Evolutionary conservation across 2,329 filamentous ascomycete genomes (phyloP), one percentile per base, ranked within the genome.

Genomic region (Juglanconis sp.): DNA sequence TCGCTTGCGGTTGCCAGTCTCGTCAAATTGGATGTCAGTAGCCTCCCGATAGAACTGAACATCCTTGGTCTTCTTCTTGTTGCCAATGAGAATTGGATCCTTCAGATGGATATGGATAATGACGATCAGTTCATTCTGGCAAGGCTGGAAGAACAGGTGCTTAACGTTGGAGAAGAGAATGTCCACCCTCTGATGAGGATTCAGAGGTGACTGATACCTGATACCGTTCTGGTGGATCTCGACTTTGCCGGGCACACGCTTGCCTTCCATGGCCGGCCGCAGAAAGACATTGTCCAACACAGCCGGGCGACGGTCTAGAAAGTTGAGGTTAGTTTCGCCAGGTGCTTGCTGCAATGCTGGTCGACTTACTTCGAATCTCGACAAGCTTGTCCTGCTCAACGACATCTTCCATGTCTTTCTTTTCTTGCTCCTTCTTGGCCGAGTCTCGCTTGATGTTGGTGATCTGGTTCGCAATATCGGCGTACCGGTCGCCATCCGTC

Each of bases 141-240:
- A 98, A 34, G 96, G 95, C 74, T 99, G 95, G 81, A 99, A 99
- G 81, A 99, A 99, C 3, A 99, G 82, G 72, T 99, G 95, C 75
- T 96, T 96, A 73, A 99, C 91, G 77, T 99, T 99, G 78, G 91
- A 96, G 81, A 99, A 99, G 1, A 99, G 84, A 56, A 99, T 87
- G 69, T 99, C 95, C 53, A 99, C 91, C 68, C 89, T 86, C 67
- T 95, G 90, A 66, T 92, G 89, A 30, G 87, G 87, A 73, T 89
- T 87, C 65, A 96, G 79, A 56, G 90, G 86, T 56, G 91, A 90
- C 78, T 94, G 83, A 74, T 99, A 99, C 63, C 95, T 91, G 60
- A 99, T 90, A 93, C 95, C 95, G 69, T 99, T 99, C 71, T 98
- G 93, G 76, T 99, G 95, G 54, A 99, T 97, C 76, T 98, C 94